Base-by-base conservation (phyloP, 1,284 basidiomycete genomes). In the Tylopilus sp. region DNA sequence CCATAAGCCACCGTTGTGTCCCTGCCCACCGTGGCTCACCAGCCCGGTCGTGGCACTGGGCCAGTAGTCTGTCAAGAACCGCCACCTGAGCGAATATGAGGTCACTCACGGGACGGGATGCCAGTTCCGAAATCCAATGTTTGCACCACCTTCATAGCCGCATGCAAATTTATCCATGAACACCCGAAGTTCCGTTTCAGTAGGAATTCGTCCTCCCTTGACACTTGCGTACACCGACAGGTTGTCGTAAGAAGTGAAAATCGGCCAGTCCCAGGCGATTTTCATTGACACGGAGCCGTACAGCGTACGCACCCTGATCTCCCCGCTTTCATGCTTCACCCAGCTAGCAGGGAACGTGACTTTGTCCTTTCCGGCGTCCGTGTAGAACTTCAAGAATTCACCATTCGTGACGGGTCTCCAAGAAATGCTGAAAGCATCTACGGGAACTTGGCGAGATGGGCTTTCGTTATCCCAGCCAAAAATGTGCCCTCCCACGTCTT, bases 391-490 rank as follows among this genome's bases (percentile, higher is more conserved):
- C 58, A 78, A 78, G 63, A 86, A 89, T 58, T 92, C 76, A 13
- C 83, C 84, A 59, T 98, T 99, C 42, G 85, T 89, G 41, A 98
- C 76, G 1, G 94, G 93, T 52, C 89, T 75, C 74, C 89, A 89
- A 36, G 87, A 84, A 44, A 97, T 86, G 52, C 74, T 77, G 74
- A 97, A 84, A 46, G 75, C 45, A 23, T 71, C 74, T 8, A 90
- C 80, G 0, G 76, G 58, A 12, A 84, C 78, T 15, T 65, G 64
- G 19, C 86, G 72, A 55, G 72, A 71, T 2, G 94, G 92, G 60
- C 86, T 77, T 73, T 99, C 96, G 60, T 92, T 95, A 68, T 99
- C 97, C 96, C 95, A 98, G 0, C 95, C 97, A 63, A 91, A 94
- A 54, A 87, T 84, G 61, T 95, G 88, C 15, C 70, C 68, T 13